Conservation (phyloP, 148 eudicot genomes). For the Vaccinium darrowii region DNA sequence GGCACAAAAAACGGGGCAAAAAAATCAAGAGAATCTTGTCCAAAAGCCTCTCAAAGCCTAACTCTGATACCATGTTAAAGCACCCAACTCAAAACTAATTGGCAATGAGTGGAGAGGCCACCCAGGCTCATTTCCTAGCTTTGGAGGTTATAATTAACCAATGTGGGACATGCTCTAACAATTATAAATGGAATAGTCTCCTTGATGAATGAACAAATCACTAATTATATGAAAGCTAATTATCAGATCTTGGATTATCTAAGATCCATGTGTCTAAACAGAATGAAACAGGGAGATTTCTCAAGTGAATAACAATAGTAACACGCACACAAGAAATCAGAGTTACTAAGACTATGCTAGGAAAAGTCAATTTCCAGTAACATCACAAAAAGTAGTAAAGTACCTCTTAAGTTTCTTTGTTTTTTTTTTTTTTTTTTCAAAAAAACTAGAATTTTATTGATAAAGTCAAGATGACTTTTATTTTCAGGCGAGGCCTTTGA, state of each 20-base stretch:
- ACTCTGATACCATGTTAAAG: no score
- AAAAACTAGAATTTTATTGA: background rate
- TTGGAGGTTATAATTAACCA: no score
- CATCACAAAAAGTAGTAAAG: constrained; percentile 6
- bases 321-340: no score
- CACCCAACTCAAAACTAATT: no score
- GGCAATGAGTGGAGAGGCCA: no score
- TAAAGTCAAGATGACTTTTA: background rate
- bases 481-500: background rate
- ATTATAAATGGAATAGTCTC: background rate
- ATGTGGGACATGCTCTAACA: no score
- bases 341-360: no score
- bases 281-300: background rate
- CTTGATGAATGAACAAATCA: constrained; percentile 18
- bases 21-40: no score
- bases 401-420: background rate
- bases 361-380: background rate
- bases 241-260: constrained; percentile 29
- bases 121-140: no score
- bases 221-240: background rate
- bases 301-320: background rate
- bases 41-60: no score
- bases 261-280: background rate
- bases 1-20: no score
- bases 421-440: background rate